These are phyloP conservation scores for Saururus chinensis DNA, from an alignment of 164 flowering plant genomes.

Conservation along the genomic window DNA sequence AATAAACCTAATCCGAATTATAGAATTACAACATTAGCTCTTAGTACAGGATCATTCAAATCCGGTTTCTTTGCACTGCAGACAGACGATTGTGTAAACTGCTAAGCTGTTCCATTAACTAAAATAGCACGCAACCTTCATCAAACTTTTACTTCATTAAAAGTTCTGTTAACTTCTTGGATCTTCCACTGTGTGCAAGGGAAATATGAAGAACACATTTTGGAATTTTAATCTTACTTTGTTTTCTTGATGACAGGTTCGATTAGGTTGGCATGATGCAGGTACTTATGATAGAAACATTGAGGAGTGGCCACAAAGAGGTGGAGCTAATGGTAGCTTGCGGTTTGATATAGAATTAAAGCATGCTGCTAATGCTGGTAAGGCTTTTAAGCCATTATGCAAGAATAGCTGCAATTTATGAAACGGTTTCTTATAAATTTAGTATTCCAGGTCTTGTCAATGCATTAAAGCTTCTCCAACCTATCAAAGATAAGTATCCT, in stretches of 20 bases:
- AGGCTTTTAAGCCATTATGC: neutral
- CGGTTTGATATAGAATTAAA: conserved; percentile 85
- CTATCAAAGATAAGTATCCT: conserved; percentile 87
- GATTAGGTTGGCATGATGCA: conserved; percentile 98
- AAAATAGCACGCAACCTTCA: neutral
- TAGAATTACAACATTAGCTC: too few species aligned
- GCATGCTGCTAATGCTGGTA: conserved; percentile 99
- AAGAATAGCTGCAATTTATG: too few species aligned
- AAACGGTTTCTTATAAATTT: conserved; percentile 6
- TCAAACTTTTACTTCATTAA: neutral
- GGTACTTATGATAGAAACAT: conserved; percentile 92
- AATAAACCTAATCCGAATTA: too few species aligned
- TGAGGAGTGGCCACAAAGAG: conserved; percentile 85
- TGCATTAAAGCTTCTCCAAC: conserved; percentile 82
- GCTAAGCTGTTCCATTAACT: neutral
- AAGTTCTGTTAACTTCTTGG: neutral
- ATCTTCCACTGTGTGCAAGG: neutral
- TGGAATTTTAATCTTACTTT: neutral
- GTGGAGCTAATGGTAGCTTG: conserved; percentile 97
- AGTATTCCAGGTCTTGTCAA: conserved; percentile 74
- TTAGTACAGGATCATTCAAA: too few species aligned
- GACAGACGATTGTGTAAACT: too few species aligned
- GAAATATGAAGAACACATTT: neutral
- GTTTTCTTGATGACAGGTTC: conserved; percentile 38
- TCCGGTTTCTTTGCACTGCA: too few species aligned